Evolutionary conservation across 1,284 basidiomycete genomes (phyloP).

Genomic region (Boletus sp.): DNA sequence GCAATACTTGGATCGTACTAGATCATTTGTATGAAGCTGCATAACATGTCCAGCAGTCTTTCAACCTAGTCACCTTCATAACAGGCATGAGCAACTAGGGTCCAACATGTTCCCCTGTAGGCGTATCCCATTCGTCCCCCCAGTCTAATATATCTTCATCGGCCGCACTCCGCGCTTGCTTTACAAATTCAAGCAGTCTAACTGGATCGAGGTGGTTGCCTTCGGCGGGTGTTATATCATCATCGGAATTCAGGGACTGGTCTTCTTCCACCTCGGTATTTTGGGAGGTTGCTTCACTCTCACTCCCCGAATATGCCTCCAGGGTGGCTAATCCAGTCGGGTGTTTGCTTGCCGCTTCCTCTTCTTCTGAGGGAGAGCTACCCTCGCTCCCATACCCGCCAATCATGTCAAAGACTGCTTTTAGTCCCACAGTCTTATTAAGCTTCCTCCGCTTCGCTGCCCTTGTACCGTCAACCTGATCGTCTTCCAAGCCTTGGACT

Average conservation of each 20-base stretch:
- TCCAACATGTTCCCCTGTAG: slow-evolving; percentile 12
- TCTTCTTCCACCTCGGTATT: slow-evolving; percentile 27
- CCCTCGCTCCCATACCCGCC: slow-evolving; percentile 65
- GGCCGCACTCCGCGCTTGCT: slow-evolving; percentile 36
- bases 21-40: slow-evolving; percentile 1
- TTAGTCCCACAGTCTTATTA: slow-evolving; percentile 46
- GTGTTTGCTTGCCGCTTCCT: slow-evolving; percentile 27
- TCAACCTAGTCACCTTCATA: neutral
- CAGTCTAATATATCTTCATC: slow-evolving; percentile 59
- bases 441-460: slow-evolving; percentile 52
- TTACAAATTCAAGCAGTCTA: slow-evolving; percentile 48
- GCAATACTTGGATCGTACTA: neutral
- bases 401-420: slow-evolving; percentile 54
- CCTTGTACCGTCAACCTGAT: slow-evolving; percentile 35
- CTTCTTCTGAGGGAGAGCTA: slow-evolving; percentile 39
- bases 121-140: slow-evolving; percentile 51
- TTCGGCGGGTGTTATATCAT: slow-evolving; percentile 31
- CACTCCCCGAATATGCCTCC: slow-evolving; percentile 55
- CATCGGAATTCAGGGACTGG: slow-evolving; percentile 29
- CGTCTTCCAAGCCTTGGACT: slow-evolving; percentile 32
- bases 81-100: neutral
- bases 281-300: slow-evolving; percentile 33
- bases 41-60: slow-evolving; percentile 2
- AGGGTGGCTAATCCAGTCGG: slow-evolving; percentile 44
- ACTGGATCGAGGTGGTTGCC: slow-evolving; percentile 45